Conservation (phyloP, 176 grass and related monocot genomes). For the Microstegium vimineum region DNA sequence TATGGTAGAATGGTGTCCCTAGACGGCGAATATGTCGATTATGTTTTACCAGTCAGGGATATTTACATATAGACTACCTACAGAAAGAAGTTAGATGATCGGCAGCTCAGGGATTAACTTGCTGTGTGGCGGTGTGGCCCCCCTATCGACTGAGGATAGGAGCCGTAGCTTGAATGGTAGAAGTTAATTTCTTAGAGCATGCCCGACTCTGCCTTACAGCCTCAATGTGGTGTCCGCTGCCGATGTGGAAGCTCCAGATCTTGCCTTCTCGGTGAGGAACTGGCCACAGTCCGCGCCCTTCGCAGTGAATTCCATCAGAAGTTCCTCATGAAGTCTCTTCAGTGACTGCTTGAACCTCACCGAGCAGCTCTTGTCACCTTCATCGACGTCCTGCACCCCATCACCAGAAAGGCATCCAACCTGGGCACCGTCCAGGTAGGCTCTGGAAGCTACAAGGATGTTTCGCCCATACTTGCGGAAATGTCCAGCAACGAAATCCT, state of each 20-base stretch:
- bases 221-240: constrained; percentile 40
- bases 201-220: constrained; percentile 13
- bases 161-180: not conserved
- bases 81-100: constrained; percentile 20
- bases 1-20: not conserved
- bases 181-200: constrained; percentile 12
- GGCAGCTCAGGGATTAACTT: not conserved
- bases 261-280: constrained; percentile 35
- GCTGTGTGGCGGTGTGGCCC: not conserved
- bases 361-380: constrained; percentile 76
- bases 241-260: not conserved
- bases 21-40: not conserved
- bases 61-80: constrained; percentile 44
- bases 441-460: constrained; percentile 71
- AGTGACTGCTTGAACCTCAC: constrained; percentile 54
- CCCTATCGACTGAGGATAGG: not conserved
- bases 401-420: constrained; percentile 66
- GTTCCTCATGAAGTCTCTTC: constrained; percentile 55
- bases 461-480: constrained; percentile 52
- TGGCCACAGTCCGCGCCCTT: constrained; percentile 61
- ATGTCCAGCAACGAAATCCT: constrained; percentile 68
- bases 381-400: constrained; percentile 75
- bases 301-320: constrained; percentile 53
- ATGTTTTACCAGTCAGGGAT: constrained; percentile 8
- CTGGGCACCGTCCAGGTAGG: constrained; percentile 80